These are phyloP conservation scores for Aspergillus arachidicola DNA, from an alignment of 2,329 filamentous ascomycete genomes.

Conservation along the genomic window DNA sequence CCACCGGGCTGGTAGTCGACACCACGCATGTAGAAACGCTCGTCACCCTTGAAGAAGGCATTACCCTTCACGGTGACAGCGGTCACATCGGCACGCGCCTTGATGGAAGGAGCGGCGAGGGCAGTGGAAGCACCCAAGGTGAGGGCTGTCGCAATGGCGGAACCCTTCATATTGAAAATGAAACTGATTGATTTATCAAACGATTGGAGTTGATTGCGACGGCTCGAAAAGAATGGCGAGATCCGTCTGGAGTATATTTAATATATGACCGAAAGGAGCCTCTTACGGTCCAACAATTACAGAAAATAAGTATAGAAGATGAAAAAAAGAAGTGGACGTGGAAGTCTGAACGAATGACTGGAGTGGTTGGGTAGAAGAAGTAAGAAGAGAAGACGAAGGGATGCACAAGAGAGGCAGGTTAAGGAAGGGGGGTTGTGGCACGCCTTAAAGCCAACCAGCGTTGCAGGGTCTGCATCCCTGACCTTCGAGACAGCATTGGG, in stretches of 20 bases:
- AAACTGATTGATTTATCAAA: constrained; percentile 4
- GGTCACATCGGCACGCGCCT: constrained; percentile 52
- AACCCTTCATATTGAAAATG: constrained; percentile 55
- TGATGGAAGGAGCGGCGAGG: constrained; percentile 45
- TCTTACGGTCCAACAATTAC: not conserved
- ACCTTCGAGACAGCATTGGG: not conserved
- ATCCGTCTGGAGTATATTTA: not conserved
- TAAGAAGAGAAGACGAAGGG: constrained; percentile 14
- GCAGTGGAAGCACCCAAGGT: constrained; percentile 50
- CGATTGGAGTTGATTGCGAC: constrained; percentile 2
- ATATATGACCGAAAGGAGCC: not conserved
- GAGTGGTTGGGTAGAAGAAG: constrained; percentile 9
- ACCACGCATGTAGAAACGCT: constrained; percentile 58
- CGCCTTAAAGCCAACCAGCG: constrained; percentile 7
- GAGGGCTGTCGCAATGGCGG: constrained; percentile 50
- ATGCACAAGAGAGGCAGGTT: constrained; percentile 6
- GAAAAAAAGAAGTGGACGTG: not conserved
- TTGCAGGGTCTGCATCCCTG: constrained; percentile 8
- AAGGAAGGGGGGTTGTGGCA: constrained; percentile 5
- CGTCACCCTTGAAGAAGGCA: constrained; percentile 65
- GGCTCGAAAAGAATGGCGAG: constrained; percentile 4
- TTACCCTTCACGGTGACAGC: constrained; percentile 65
- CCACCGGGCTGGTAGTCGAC: constrained; percentile 69
- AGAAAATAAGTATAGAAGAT: not conserved
- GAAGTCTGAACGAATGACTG: constrained; percentile 23